These are phyloP conservation scores for Orbilia oligospora DNA, from an alignment of 2,329 filamentous ascomycete genomes.

Conservation along the genomic window DNA sequence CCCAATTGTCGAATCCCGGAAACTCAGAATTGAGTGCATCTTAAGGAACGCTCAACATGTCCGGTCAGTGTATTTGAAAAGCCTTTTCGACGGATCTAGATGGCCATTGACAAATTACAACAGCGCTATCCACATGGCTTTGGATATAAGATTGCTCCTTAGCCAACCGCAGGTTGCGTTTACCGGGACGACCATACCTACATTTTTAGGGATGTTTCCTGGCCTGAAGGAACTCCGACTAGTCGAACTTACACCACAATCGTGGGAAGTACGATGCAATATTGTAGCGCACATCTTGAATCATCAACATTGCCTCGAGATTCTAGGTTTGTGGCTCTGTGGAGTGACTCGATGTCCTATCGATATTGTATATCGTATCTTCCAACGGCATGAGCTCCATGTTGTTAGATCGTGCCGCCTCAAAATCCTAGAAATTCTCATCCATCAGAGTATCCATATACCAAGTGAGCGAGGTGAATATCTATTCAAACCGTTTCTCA, in stretches of 20 bases:
- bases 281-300: too few species aligned
- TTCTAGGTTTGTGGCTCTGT: background rate
- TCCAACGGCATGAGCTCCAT: background rate
- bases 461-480: constrained; percentile 3
- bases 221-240: background rate
- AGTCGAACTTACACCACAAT: background rate
- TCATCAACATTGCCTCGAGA: background rate
- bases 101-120: background rate
- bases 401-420: background rate
- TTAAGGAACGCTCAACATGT: background rate
- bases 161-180: background rate
- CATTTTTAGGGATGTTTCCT: background rate
- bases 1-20: background rate
- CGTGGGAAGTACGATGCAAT: background rate
- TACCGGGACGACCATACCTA: background rate
- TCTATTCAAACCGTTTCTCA: background rate
- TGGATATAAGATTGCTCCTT: too few species aligned
- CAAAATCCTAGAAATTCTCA: background rate
- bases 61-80: background rate
- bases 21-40: background rate
- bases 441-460: background rate
- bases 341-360: too few species aligned
- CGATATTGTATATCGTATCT: too few species aligned
- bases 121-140: background rate
- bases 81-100: background rate